Percentiles rank a stretch among this genome's conserved stretches.
phyloP scores from a whole-genome alignment of 1,284 basidiomycete genomes.

The Moesziomyces globuligerus region DNA sequence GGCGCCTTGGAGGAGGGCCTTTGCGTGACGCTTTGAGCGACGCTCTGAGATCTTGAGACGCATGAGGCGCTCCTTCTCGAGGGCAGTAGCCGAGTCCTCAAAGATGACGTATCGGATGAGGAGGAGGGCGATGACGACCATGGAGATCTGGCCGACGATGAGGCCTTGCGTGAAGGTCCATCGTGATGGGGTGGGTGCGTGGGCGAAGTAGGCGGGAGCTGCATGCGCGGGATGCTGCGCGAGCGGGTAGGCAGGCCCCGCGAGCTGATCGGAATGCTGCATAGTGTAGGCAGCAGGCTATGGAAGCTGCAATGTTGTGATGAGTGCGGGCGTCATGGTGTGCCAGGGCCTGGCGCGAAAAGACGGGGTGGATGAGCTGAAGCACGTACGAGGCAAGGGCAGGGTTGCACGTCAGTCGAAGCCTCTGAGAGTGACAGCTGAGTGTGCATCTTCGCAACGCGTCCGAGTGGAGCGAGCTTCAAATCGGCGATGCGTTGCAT shows the following conservation, averaged over 20 bases:
- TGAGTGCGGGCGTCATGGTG: not conserved
- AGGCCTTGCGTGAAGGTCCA: conserved; percentile 72
- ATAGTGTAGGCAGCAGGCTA: too few relatives aligned
- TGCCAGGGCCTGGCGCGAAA: not conserved
- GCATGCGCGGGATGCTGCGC: conserved; percentile 8
- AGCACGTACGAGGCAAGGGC: too few relatives aligned
- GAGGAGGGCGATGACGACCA: conserved; percentile 56
- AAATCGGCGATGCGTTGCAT: too few relatives aligned
- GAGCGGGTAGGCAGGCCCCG: conserved; percentile 15
- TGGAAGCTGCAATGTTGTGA: not conserved
- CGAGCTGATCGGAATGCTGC: conserved; percentile 17
- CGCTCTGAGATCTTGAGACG: conserved; percentile 46
- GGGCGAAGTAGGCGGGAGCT: conserved; percentile 23
- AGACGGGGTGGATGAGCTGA: not conserved
- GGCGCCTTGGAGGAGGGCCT: conserved; percentile 24
- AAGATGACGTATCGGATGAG: conserved; percentile 72
- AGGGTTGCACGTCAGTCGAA: too few relatives aligned
- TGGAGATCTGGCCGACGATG: conserved; percentile 71
- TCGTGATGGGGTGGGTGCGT: conserved; percentile 24
- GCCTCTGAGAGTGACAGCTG: too few relatives aligned
- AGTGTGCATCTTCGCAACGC: too few relatives aligned
- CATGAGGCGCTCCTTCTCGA: conserved; percentile 47
- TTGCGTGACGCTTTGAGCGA: conserved; percentile 45
- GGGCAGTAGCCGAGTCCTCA: conserved; percentile 66
- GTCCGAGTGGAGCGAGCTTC: too few relatives aligned